Conservation (phyloP, 768 basidiomycete genomes). For the Calvatia gigantea region DNA sequence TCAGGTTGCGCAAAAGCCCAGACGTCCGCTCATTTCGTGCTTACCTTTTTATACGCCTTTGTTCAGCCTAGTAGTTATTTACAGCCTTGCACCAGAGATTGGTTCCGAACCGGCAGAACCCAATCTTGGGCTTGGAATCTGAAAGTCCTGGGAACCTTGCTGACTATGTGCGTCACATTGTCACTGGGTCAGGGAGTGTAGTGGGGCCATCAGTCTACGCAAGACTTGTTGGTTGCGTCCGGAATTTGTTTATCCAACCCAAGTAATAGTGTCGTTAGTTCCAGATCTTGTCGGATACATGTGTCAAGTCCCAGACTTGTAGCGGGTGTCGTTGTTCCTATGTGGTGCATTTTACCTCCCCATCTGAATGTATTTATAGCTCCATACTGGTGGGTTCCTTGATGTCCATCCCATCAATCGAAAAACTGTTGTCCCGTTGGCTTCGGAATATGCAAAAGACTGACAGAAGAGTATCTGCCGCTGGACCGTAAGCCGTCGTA, state of each 20-base stretch:
- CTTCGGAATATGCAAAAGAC: constrained; percentile 12
- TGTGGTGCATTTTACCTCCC: background rate
- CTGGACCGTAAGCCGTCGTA: background rate
- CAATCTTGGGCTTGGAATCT: constrained; percentile 5
- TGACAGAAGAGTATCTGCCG: constrained; percentile 4
- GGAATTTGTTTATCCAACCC: constrained; percentile 10
- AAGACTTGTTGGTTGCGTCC: constrained; percentile 1
- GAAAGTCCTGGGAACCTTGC: constrained; percentile 2
- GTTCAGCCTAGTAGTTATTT: background rate
- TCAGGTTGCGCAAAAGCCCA: background rate
- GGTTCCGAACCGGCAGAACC: background rate
- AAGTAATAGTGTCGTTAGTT: background rate
- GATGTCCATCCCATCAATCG: constrained; percentile 10
- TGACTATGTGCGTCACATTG: constrained; percentile 9
- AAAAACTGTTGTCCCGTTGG: constrained; percentile 5
- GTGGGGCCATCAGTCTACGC: constrained; percentile 10
- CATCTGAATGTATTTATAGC: constrained; percentile 8
- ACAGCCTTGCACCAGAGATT: background rate
- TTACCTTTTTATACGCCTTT: background rate
- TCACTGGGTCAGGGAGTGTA: constrained; percentile 2
- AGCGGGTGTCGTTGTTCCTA: background rate
- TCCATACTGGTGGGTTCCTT: constrained; percentile 11
- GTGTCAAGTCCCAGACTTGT: background rate
- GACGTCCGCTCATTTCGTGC: constrained; percentile 3
- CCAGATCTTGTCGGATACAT: constrained; percentile 1